Evolutionary conservation across 306 rosid species (phyloP).

Genomic region (Casuarina cunninghamiana): DNA sequence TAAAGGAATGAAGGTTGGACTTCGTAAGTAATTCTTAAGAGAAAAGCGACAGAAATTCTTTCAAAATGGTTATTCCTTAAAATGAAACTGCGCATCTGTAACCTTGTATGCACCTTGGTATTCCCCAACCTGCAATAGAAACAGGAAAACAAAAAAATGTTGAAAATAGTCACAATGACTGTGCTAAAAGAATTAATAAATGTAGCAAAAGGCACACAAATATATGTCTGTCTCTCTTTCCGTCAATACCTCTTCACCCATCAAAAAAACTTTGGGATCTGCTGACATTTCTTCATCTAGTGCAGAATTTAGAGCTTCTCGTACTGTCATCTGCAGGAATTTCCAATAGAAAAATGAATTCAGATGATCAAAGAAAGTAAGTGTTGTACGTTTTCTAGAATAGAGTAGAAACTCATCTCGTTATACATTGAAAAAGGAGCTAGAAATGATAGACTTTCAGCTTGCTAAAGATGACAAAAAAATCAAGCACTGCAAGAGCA

Average conservation of each 20-base stretch:
- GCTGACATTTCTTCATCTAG: slow-evolving; percentile 99
- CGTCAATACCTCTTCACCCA: slow-evolving; percentile 89
- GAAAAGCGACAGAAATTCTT: background rate
- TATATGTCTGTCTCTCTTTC: background rate
- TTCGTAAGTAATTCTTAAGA: background rate
- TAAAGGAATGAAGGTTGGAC: background rate
- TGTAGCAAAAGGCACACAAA: too few species aligned
- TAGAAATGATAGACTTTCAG: too few species aligned
- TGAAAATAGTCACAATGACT: background rate
- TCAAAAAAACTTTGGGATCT: slow-evolving; percentile 90
- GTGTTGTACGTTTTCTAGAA: too few species aligned
- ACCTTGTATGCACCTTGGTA: slow-evolving; percentile 99
- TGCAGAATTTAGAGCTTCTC: slow-evolving; percentile 93
- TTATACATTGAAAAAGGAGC: too few species aligned
- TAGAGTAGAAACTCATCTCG: too few species aligned
- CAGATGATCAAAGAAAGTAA: too few species aligned
- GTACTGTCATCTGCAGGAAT: slow-evolving; percentile 57
- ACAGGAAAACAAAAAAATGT: slow-evolving; percentile 13
- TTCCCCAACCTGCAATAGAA: slow-evolving; percentile 80
- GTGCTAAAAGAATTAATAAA: background rate
- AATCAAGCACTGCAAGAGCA: too few species aligned
- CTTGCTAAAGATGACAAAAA: too few species aligned
- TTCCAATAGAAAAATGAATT: too few species aligned
- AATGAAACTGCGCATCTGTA: slow-evolving; percentile 10
- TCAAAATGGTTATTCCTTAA: too few species aligned